Base-by-base conservation (phyloP, 768 basidiomycete species). In the Sporobolomyces roseus region DNA sequence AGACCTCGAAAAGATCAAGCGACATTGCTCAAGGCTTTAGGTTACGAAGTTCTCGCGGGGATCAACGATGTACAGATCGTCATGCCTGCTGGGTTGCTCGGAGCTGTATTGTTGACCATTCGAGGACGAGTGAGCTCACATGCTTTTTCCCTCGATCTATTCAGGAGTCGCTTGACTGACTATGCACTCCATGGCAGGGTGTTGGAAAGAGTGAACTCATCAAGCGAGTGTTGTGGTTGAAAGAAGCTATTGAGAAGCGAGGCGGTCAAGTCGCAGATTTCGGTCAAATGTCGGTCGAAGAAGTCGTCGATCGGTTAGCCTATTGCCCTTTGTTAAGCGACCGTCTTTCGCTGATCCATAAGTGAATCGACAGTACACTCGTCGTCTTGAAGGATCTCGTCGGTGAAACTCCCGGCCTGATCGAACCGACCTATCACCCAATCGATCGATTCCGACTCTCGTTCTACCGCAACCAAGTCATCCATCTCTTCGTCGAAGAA, bases 401-500 rank as follows among this genome's bases (percentile, higher is more conserved):
- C 50, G 74, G 75, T 17, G 63, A 67, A 41, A 70, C 67, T 25
- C 48, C 32, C 9, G 72, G 71, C 27, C 63, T 76, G 12, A 61
- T 76, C 48, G 75, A 76, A 43, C 56, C 66, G 33, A 76, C 75
- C 8, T 73, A 66, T 38, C 73, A 61, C 52, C 65, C 75, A 2
- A n/a, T 63, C 17, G 63, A 61, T 17, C 69, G 71, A 4, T 71
- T 76, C 68, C 71, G 73, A 51, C 69, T 76, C 6, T 69, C 69
- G 14, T 74, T 74, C 53, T 73, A 73, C 61, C 69, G 75, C 14
- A 76, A 76, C 55, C 69, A 71, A 36, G 66, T 70, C 58, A 68
- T 74, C 19, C 75, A 76, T 49, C 62, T 74, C 17, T 76, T 76
- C 49, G 70, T 76, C 35, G 63, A 67, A 4, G 75, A 76, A 48